Percentiles rank a stretch among this genome's conserved stretches.
Evolutionary conservation across 495 filamentous ascomycete species (phyloP).

Genomic region (Xylaria intraflava): DNA sequence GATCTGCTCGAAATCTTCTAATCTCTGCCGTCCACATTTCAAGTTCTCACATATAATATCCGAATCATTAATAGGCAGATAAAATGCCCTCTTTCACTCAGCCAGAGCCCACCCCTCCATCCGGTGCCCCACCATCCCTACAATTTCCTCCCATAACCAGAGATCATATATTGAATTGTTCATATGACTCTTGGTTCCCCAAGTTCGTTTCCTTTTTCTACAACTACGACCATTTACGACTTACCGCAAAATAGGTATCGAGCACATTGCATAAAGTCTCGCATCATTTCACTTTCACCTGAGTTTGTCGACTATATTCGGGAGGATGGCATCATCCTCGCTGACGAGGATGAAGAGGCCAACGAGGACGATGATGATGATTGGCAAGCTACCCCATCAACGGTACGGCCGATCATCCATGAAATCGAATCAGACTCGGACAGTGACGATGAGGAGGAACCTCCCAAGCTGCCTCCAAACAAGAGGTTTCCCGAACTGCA

Average conservation of each 20-base stretch:
- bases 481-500: slow-evolving; percentile 62
- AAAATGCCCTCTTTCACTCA: slow-evolving; percentile 23
- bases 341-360: slow-evolving; percentile 48
- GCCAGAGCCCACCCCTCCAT: slow-evolving; percentile 10
- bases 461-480: slow-evolving; percentile 32
- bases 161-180: slow-evolving; percentile 87
- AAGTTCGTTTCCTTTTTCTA: slow-evolving; percentile 42
- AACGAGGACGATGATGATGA: slow-evolving; percentile 42
- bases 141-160: slow-evolving; percentile 77
- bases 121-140: slow-evolving; percentile 13
- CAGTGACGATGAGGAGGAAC: slow-evolving; percentile 28
- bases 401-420: slow-evolving; percentile 24
- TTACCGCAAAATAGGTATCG: slow-evolving; percentile 54
- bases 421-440: slow-evolving; percentile 39
- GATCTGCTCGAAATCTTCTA: no score
- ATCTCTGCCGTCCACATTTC: not conserved
- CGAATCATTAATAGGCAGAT: not conserved
- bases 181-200: slow-evolving; percentile 85
- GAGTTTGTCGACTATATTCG: slow-evolving; percentile 82
- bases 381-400: slow-evolving; percentile 33
- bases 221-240: not conserved
- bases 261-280: slow-evolving; percentile 71
- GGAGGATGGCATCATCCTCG: slow-evolving; percentile 87
- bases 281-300: slow-evolving; percentile 65
- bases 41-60: no score